These are phyloP conservation scores for Candida manassasensis DNA, from an alignment of 805 yeast species.

Conservation along the genomic window DNA sequence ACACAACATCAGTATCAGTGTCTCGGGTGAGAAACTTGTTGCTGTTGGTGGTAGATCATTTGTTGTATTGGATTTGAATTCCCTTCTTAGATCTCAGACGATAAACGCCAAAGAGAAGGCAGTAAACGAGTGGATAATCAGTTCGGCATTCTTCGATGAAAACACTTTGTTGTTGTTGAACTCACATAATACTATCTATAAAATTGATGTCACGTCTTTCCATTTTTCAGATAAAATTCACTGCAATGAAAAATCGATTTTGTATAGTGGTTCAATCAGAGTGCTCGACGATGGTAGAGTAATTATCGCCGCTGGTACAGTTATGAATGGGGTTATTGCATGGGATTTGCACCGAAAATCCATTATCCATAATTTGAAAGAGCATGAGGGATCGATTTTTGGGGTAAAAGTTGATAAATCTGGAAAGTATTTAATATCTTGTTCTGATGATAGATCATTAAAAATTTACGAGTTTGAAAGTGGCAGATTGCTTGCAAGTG, in stretches of 20 bases:
- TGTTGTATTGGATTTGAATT: slow-evolving; percentile 30
- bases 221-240: slow-evolving; percentile 28
- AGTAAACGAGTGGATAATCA: slow-evolving; percentile 76
- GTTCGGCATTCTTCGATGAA: slow-evolving; percentile 46
- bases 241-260: slow-evolving; percentile 70
- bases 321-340: slow-evolving; percentile 76
- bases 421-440: slow-evolving; percentile 60
- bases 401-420: slow-evolving; percentile 60
- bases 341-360: slow-evolving; percentile 56
- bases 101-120: slow-evolving; percentile 37
- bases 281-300: slow-evolving; percentile 39
- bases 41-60: slow-evolving; percentile 73
- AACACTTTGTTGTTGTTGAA: slow-evolving; percentile 50
- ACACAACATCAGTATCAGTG: slow-evolving; percentile 58
- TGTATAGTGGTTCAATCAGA: slow-evolving; percentile 80
- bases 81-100: slow-evolving; percentile 20
- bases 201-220: slow-evolving; percentile 27
- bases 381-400: slow-evolving; percentile 91
- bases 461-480: slow-evolving; percentile 61
- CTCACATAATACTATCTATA: slow-evolving; percentile 68
- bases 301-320: slow-evolving; percentile 84
- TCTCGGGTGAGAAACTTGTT: slow-evolving; percentile 30
- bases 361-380: slow-evolving; percentile 52
- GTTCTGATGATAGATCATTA: slow-evolving; percentile 93
- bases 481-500: slow-evolving; percentile 63